Evolutionary conservation across 2,329 filamentous ascomycete species (phyloP), one percentile per base, ranked within the genome.

Genomic region (Epichloe hybrida): DNA sequence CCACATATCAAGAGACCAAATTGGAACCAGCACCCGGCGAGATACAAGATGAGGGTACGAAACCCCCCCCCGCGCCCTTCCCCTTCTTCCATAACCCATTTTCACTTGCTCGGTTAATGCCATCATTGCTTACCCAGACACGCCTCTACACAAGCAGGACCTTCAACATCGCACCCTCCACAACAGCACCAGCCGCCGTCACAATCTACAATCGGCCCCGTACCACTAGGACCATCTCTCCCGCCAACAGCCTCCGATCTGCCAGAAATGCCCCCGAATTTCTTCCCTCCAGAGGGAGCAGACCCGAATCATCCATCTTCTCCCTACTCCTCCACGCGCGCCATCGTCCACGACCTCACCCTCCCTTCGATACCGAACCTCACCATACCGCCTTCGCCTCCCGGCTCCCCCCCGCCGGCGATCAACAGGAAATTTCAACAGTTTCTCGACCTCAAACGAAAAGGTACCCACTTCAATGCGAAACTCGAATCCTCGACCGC

Each of bases 381-480:
- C 59, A 73, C 81, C 57, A 88, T 93, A 54, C 86, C 86, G 0
- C 73, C 79, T 9, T 88, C 86, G 4, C 86, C 86, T 1, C 81
- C 83, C 0, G 78, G 78, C 23, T 77, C 78, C 2, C 78, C 78
- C 11, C 68, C 72, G 0, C 62, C 70, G 36, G 57, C 67, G 41
- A 66, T 81, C 12, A 82, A 76, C 48, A 74, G 77, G 57, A 89
- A 88, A 59, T 84, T 91, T 58, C 75, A 80, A 55, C 79, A 81
- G 53, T 91, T 93, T 57, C 75, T 91, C 0, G 73, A 79, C 44
- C 74, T 91, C n/a, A 93, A 93, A 69, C 81, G 79, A 60, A 79
- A 83, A 55, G 83, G 83, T 4, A 73, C 82, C 15, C 87, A 93
- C 66, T 91, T 91, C 72, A 90, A 93, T 64, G 73, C 80, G 58